A percentile compares a stretch with the other conserved stretches of the same genome.
phyloP scores from a whole-genome alignment of 2,329 filamentous ascomycete genomes.

The Diaporthe ilicicola region DNA sequence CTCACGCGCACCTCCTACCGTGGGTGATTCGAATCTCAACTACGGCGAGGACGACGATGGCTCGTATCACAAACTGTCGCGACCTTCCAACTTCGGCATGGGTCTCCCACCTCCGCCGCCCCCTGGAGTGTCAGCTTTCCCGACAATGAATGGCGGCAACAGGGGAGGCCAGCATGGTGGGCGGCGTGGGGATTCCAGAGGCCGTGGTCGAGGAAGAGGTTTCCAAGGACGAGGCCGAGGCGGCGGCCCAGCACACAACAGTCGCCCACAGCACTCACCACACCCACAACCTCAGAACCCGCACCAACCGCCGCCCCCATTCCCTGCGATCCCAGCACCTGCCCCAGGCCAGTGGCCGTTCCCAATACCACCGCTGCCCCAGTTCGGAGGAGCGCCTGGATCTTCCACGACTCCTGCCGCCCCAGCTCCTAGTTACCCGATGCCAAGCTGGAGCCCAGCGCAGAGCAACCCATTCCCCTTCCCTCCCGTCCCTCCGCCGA shows the following conservation, averaged over 20 bases:
- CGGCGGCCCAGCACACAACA: slow-evolving; percentile 46
- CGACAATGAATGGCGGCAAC: slow-evolving; percentile 31
- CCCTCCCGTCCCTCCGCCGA: slow-evolving; percentile 29
- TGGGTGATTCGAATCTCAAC: slow-evolving; percentile 58
- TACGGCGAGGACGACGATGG: slow-evolving; percentile 76
- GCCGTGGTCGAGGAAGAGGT: slow-evolving; percentile 49
- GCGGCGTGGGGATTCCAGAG: slow-evolving; percentile 55
- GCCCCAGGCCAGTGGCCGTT: slow-evolving; percentile 37
- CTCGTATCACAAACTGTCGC: slow-evolving; percentile 75
- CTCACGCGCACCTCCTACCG: slow-evolving; percentile 40
- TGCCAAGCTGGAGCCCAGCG: slow-evolving; percentile 30
- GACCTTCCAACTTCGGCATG: slow-evolving; percentile 70
- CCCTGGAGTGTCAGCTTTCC: slow-evolving; percentile 25
- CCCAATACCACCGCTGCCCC: slow-evolving; percentile 28
- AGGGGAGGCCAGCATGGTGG: slow-evolving; percentile 47
- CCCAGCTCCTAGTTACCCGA: slow-evolving; percentile 30
- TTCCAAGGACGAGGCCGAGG: slow-evolving; percentile 52
- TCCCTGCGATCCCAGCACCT: slow-evolving; percentile 33
- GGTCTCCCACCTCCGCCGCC: slow-evolving; percentile 56
- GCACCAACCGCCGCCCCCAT: slow-evolving; percentile 39
- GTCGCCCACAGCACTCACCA: slow-evolving; percentile 18
- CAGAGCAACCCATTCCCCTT: slow-evolving; percentile 32
- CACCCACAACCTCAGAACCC: slow-evolving; percentile 34
- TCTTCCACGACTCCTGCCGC: slow-evolving; percentile 26
- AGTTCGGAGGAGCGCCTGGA: slow-evolving; percentile 28